phyloP scores from a whole-genome alignment of 1,284 basidiomycete genomes.

The Ustilago hordei region DNA sequence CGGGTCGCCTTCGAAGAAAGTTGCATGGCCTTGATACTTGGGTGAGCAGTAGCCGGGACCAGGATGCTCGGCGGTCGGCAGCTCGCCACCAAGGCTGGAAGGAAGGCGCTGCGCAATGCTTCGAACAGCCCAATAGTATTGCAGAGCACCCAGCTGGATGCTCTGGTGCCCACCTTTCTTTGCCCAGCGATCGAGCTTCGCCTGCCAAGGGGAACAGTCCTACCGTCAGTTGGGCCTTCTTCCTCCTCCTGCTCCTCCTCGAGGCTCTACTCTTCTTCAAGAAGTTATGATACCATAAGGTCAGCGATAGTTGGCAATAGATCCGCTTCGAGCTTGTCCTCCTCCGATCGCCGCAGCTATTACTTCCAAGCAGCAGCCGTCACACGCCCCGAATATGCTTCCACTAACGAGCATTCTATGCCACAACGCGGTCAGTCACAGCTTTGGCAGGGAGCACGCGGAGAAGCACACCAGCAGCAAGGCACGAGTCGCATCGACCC shows the following conservation, averaged over 20 bases:
- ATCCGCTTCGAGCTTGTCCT: not conserved
- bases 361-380: constrained; percentile 17
- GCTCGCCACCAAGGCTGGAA: constrained; percentile 20
- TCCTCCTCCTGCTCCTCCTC: not conserved
- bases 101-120: constrained; percentile 4
- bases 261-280: not conserved
- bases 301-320: not conserved
- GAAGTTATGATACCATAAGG: not conserved
- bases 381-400: not conserved
- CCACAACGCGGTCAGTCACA: not conserved
- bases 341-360: constrained; percentile 8
- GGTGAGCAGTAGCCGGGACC: constrained; percentile 27
- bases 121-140: not conserved
- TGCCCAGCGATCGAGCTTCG: constrained; percentile 24
- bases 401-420: not conserved
- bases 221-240: constrained; percentile 9
- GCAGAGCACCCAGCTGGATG: constrained; percentile 2
- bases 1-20: not conserved
- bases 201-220: not conserved
- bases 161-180: constrained; percentile 22
- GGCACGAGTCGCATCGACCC: not conserved
- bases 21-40: constrained; percentile 28
- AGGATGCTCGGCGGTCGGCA: constrained; percentile 37
- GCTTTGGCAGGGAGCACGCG: constrained; percentile 6
- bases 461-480: not conserved